Percentiles rank a stretch among this genome's conserved stretches.
Evolutionary conservation across 768 basidiomycete genomes (phyloP).

Genomic region (Sarcodon aspratus): DNA sequence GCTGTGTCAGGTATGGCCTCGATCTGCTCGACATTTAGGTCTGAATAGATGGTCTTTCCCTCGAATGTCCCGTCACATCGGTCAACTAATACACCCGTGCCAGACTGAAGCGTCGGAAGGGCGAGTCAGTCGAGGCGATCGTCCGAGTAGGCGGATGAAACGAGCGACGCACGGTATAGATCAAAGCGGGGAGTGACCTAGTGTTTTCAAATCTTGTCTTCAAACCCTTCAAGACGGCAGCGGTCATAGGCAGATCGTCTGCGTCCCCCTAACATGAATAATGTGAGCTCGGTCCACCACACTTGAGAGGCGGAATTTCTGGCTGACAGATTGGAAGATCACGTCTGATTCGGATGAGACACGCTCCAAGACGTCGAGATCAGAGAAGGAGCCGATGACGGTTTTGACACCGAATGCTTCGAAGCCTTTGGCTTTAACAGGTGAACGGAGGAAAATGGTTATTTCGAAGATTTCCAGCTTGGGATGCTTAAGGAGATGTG

Average conservation of each 20-base stretch:
- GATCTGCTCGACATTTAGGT: slow-evolving; percentile 33
- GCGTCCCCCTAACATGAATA: slow-evolving; percentile 25
- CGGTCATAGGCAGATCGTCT: slow-evolving; percentile 32
- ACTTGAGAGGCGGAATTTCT: no score
- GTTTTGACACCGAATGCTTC: slow-evolving; percentile 11
- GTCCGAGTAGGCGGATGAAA: neutral
- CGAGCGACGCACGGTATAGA: slow-evolving; percentile 43
- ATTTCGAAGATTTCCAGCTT: slow-evolving; percentile 28
- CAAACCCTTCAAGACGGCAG: slow-evolving; percentile 40
- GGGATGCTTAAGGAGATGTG: slow-evolving; percentile 32
- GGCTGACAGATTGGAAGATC: slow-evolving; percentile 10
- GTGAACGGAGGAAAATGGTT: slow-evolving; percentile 33
- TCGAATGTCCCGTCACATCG: slow-evolving; percentile 28
- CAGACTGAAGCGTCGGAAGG: neutral
- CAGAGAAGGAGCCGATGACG: slow-evolving; percentile 12
- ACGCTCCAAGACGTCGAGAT: slow-evolving; percentile 24
- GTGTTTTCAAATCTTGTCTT: slow-evolving; percentile 32
- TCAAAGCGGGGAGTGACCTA: slow-evolving; percentile 33
- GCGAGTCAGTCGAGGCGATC: neutral
- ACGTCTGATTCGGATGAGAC: slow-evolving; percentile 33
- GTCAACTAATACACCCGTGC: slow-evolving; percentile 28
- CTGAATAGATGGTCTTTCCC: slow-evolving; percentile 32
- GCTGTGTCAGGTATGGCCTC: slow-evolving; percentile 32
- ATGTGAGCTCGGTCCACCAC: neutral
- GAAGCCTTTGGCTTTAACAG: slow-evolving; percentile 20